Evolutionary conservation across 257 asterid genomes (phyloP).

Genomic region (Linaria vulgaris): DNA sequence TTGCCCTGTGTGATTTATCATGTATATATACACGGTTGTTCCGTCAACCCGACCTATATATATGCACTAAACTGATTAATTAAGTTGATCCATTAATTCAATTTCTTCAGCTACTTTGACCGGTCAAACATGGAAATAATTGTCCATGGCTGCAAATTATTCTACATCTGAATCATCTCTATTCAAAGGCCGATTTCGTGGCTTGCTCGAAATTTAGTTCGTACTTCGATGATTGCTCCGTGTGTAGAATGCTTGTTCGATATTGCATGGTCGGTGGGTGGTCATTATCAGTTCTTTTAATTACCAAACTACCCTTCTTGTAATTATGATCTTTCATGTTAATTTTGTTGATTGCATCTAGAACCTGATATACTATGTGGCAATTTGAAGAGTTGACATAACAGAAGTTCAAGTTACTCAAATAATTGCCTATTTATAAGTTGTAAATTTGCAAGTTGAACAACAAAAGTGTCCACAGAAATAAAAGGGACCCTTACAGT

Average conservation of each 20-base stretch:
- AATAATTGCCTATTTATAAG: background rate
- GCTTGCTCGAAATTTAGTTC: no score
- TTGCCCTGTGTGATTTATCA: no score
- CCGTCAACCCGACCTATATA: no score
- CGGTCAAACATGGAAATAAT: background rate
- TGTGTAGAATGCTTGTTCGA: no score
- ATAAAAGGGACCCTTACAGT: conserved; percentile 16
- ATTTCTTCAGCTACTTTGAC: background rate
- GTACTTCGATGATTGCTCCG: no score
- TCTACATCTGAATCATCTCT: background rate
- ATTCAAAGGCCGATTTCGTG: background rate
- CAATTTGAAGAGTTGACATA: background rate
- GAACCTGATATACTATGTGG: no score
- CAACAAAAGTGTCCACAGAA: background rate
- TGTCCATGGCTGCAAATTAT: background rate
- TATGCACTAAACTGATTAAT: background rate
- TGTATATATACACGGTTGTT: no score
- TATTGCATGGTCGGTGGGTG: no score
- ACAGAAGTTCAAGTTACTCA: conserved; percentile 12
- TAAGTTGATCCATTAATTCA: background rate
- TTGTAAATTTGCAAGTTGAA: conserved; percentile 20
- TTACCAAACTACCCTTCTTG: no score
- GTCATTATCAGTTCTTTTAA: no score
- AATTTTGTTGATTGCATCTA: no score
- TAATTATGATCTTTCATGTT: no score